These are phyloP conservation scores for Dictyostelium firmibasis DNA, from an alignment of 78 protist species.

Conservation along the genomic window DNA sequence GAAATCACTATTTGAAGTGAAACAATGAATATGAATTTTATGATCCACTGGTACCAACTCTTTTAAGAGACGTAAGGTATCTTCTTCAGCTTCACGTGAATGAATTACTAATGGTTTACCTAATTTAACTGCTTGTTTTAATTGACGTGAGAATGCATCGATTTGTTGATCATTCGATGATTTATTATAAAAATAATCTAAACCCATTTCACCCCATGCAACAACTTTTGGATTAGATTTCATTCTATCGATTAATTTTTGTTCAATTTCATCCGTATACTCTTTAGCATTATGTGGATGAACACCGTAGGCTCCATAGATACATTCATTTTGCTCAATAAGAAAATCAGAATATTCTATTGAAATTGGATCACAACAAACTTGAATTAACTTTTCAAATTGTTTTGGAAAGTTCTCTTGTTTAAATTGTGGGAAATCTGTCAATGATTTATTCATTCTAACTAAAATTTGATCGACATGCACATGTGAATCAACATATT, in stretches of 20 bases:
- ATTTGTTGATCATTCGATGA: conserved; percentile 36
- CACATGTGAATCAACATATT: conserved; percentile 62
- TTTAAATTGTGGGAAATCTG: conserved; percentile 13
- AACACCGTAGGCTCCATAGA: conserved; percentile 83
- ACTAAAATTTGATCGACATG: conserved; percentile 61
- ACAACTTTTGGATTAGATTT: conserved; percentile 43
- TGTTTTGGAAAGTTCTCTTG: conserved; percentile 37
- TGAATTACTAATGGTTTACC: conserved; percentile 87
- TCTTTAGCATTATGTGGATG: conserved; percentile 83
- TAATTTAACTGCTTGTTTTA: conserved; percentile 44
- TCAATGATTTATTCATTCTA: conserved; percentile 14
- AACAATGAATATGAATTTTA: conserved; percentile 89
- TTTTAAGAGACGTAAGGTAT: conserved; percentile 76
- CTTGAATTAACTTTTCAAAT: conserved; percentile 62
- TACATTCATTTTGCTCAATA: background rate
- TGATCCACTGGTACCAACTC: conserved; percentile 72
- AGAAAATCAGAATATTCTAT: conserved; percentile 52
- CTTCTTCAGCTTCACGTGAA: conserved; percentile 88
- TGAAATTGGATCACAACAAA: conserved; percentile 74
- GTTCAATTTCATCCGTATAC: conserved; percentile 55
- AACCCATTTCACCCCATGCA: conserved; percentile 90
- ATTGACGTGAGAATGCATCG: conserved; percentile 76
- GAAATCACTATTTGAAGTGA: conserved; percentile 67
- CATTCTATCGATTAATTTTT: conserved; percentile 53
- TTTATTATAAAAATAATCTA: conserved; percentile 48